Conservation (phyloP, 306 rosid genomes). For the Cyamopsis tetragonoloba region DNA sequence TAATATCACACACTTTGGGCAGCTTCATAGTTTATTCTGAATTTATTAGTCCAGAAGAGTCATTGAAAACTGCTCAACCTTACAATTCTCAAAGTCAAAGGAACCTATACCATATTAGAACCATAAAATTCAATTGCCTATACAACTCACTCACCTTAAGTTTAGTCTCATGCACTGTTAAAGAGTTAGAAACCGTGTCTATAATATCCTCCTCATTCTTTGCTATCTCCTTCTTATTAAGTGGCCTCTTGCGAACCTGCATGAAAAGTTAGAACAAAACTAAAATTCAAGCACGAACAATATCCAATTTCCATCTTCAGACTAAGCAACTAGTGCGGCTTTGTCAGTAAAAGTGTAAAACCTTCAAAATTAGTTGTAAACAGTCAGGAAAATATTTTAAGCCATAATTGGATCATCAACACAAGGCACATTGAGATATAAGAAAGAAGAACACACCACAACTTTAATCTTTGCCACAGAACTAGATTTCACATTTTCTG, state of each 20-base stretch:
- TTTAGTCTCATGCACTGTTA: slow-evolving; percentile 86
- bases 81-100: neutral
- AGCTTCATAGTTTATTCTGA: neutral
- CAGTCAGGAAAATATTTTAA: slow-evolving; percentile 1
- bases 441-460: slow-evolving; percentile 59
- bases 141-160: slow-evolving; percentile 66
- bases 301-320: neutral
- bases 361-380: neutral
- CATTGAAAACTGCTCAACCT: neutral
- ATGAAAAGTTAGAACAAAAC: slow-evolving; percentile 12
- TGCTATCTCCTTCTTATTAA: slow-evolving; percentile 76
- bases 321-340: neutral
- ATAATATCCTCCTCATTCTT: slow-evolving; percentile 86
- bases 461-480: slow-evolving; percentile 91
- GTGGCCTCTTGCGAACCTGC: slow-evolving; percentile 94
- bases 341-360: neutral
- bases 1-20: neutral
- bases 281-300: neutral
- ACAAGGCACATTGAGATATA: neutral
- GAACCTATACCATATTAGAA: neutral
- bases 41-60: neutral
- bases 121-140: neutral
- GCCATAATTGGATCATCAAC: neutral
- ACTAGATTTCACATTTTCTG: slow-evolving; percentile 70
- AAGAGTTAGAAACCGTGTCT: slow-evolving; percentile 55